These are phyloP conservation scores for Gremmenia infestans DNA, from an alignment of 2,329 filamentous ascomycete genomes.

Conservation along the genomic window DNA sequence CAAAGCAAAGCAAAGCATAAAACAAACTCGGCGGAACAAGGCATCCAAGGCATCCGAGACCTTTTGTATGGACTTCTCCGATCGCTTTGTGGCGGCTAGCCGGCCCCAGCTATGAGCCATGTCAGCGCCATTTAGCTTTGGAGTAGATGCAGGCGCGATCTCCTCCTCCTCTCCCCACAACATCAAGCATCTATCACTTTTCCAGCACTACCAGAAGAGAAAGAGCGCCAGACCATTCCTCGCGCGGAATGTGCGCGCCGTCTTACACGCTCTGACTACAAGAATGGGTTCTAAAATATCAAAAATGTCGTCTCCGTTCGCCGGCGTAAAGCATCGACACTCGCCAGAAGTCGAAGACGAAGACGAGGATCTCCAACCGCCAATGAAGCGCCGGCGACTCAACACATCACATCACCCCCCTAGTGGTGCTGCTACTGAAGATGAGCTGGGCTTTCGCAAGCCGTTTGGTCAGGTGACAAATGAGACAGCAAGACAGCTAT, in stretches of 20 bases:
- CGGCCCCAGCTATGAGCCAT: constrained; percentile 4
- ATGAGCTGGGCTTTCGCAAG: constrained; percentile 2
- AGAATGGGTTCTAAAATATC: constrained; percentile 20
- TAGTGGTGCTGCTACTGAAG: not conserved
- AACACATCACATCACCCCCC: not conserved
- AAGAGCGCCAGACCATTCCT: constrained; percentile 11
- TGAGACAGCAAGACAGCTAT: constrained; percentile 10
- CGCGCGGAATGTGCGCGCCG: constrained; percentile 22
- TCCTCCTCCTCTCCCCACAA: not conserved
- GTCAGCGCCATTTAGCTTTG: not conserved
- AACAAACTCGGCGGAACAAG: not conserved
- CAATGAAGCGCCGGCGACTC: constrained; percentile 22
- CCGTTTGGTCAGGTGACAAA: constrained; percentile 17
- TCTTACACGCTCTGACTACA: constrained; percentile 8
- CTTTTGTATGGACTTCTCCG: constrained; percentile 1
- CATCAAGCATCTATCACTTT: not conserved
- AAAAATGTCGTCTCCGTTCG: constrained; percentile 4
- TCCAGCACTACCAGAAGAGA: not conserved
- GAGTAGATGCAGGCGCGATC: not conserved
- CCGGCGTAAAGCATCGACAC: not conserved
- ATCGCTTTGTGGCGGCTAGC: not conserved
- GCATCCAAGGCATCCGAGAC: not conserved
- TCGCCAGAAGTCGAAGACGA: constrained; percentile 10
- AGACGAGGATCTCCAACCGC: constrained; percentile 19
- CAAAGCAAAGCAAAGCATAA: not conserved